phyloP scores from a whole-genome alignment of 192 early-diverging fungal species.

The Rhizophagus sp. region DNA sequence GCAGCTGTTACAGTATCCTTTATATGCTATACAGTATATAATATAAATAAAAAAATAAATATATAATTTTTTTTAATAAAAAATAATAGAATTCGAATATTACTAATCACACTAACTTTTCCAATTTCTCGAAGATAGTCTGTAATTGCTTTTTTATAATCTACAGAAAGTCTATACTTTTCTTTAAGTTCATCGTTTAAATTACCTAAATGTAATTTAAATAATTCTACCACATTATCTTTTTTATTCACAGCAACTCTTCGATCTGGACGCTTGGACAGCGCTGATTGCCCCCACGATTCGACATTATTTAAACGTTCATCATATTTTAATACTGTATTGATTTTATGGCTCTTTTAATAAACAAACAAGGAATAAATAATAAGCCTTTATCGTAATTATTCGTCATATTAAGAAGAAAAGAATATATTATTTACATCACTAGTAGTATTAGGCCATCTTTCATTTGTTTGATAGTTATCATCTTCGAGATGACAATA shows the following conservation, averaged over 20 bases:
- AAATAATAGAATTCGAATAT: too few species aligned
- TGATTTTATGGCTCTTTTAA: not conserved
- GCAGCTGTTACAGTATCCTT: not conserved
- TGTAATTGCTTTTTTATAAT: not conserved
- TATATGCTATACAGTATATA: too few species aligned
- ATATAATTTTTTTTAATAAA: too few species aligned
- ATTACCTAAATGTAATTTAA: conserved; percentile 1
- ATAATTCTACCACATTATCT: not conserved
- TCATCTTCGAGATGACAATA: not conserved
- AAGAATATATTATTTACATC: not conserved
- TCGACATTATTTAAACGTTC: not conserved
- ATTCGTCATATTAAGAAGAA: too few species aligned
- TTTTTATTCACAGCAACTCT: too few species aligned
- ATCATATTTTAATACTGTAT: conserved; percentile 7
- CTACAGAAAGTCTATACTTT: not conserved
- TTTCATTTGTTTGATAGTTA: too few species aligned
- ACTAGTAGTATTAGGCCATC: too few species aligned
- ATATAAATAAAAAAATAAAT: too few species aligned
- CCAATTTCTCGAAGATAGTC: conserved; percentile 10
- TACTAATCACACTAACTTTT: too few species aligned
- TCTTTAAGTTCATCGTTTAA: conserved; percentile 26
- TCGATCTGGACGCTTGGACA: too few species aligned
- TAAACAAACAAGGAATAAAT: not conserved
- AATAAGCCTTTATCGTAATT: too few species aligned
- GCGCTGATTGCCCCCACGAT: too few species aligned